A percentile compares a stretch with the other conserved stretches of the same genome.
These are phyloP conservation scores for Lizonia empirigonia DNA, from an alignment of 2,329 filamentous ascomycete species.

Conservation along the genomic window DNA sequence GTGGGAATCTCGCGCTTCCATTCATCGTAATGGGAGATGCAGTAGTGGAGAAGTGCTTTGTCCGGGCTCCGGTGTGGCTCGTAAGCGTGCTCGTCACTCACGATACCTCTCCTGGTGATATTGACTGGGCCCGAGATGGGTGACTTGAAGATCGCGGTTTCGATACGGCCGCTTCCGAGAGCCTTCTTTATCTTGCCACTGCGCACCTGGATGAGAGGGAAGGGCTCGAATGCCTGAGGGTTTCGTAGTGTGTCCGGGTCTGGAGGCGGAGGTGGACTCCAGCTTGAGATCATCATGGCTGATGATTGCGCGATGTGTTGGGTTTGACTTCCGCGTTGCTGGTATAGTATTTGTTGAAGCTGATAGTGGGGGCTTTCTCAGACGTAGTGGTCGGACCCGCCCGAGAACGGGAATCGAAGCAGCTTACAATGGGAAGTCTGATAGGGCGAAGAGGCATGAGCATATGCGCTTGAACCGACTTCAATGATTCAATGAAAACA, in stretches of 20 bases:
- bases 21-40: conserved; percentile 61
- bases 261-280: conserved; percentile 31
- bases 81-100: conserved; percentile 66
- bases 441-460: conserved; percentile 1
- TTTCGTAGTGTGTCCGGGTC: conserved; percentile 28
- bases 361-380: not conserved
- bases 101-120: conserved; percentile 58
- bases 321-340: not conserved
- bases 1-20: conserved; percentile 62
- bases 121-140: conserved; percentile 53
- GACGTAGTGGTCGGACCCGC: conserved; percentile 1
- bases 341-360: not conserved
- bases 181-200: conserved; percentile 63
- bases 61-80: conserved; percentile 67
- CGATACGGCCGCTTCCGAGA: conserved; percentile 55
- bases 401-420: not conserved
- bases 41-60: conserved; percentile 68
- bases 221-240: conserved; percentile 41
- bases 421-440: not conserved
- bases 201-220: conserved; percentile 63
- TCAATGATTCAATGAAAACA: not conserved
- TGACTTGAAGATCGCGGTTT: conserved; percentile 63
- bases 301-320: not conserved
- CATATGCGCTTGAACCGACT: not conserved
- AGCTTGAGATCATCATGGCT: conserved; percentile 24